These are phyloP conservation scores for Gynochthodes officinalis DNA, from an alignment of 257 asterid species.

Conservation along the genomic window DNA sequence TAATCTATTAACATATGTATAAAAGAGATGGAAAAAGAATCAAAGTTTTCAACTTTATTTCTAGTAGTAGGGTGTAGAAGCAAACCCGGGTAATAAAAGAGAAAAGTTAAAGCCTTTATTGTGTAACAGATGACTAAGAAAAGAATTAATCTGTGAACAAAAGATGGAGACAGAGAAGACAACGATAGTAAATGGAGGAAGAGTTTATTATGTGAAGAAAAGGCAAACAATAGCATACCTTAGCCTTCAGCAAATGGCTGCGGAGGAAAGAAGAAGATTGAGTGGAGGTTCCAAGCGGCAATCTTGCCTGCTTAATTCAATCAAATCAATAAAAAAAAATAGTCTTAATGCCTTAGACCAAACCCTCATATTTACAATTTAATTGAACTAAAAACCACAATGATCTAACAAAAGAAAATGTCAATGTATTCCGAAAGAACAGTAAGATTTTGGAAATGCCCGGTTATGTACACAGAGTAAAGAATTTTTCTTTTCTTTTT, in stretches of 20 bases:
- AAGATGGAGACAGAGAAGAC: neutral
- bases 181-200: too few species aligned
- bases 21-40: neutral
- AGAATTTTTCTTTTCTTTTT: too few species aligned
- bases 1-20: neutral
- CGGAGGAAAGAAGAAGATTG: constrained; percentile 35
- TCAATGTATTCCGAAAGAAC: neutral
- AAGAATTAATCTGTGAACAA: neutral
- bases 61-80: neutral
- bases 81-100: neutral
- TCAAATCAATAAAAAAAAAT: neutral
- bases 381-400: neutral
- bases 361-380: neutral
- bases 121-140: neutral
- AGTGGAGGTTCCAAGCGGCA: constrained; percentile 36
- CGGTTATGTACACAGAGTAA: too few species aligned
- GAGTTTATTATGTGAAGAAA: neutral
- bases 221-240: constrained; percentile 35
- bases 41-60: neutral
- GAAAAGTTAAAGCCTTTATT: neutral
- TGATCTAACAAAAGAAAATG: neutral
- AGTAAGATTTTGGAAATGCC: too few species aligned
- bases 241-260: constrained; percentile 31
- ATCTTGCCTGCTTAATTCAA: constrained; percentile 37
- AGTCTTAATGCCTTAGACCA: neutral